Evolutionary conservation across 2,329 filamentous ascomycete genomes (phyloP).

Genomic region (Tolypocladium album): DNA sequence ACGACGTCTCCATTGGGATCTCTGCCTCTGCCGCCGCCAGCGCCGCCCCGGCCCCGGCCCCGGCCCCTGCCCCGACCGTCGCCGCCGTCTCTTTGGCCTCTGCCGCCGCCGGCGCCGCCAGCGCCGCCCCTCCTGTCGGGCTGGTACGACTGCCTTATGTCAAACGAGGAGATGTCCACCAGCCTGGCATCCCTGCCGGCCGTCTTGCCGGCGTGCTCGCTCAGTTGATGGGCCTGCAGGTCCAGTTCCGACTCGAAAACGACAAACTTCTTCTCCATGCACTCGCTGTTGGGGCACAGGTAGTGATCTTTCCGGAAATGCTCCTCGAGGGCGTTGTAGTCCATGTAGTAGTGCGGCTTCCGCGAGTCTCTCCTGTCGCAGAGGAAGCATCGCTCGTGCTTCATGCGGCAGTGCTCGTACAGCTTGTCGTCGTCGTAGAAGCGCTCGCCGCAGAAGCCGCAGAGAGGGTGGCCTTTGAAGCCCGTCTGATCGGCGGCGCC

Average conservation of each 20-base stretch:
- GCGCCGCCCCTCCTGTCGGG: slow-evolving; percentile 36
- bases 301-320: slow-evolving; percentile 88
- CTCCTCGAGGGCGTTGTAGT: slow-evolving; percentile 76
- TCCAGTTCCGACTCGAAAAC: slow-evolving; percentile 95
- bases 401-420: slow-evolving; percentile 84
- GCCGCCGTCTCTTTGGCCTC: slow-evolving; percentile 30
- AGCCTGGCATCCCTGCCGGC: slow-evolving; percentile 70
- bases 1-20: slow-evolving; percentile 80
- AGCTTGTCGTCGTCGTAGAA: slow-evolving; percentile 97
- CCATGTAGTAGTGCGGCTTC: slow-evolving; percentile 79
- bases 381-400: slow-evolving; percentile 90
- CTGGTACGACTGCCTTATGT: slow-evolving; percentile 64
- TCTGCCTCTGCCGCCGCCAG: slow-evolving; percentile 49
- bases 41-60: slow-evolving; percentile 17
- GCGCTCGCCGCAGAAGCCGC: slow-evolving; percentile 79
- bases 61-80: slow-evolving; percentile 26
- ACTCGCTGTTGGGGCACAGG: slow-evolving; percentile 74
- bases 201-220: slow-evolving; percentile 78
- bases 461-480: slow-evolving; percentile 91
- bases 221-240: slow-evolving; percentile 83
- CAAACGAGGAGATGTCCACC: slow-evolving; percentile 82
- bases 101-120: slow-evolving; percentile 27
- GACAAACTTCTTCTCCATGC: slow-evolving; percentile 93
- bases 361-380: slow-evolving; percentile 65
- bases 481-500: slow-evolving; percentile 87